Conservation (phyloP, 495 filamentous ascomycete species). For the Ramalina intermedia region DNA sequence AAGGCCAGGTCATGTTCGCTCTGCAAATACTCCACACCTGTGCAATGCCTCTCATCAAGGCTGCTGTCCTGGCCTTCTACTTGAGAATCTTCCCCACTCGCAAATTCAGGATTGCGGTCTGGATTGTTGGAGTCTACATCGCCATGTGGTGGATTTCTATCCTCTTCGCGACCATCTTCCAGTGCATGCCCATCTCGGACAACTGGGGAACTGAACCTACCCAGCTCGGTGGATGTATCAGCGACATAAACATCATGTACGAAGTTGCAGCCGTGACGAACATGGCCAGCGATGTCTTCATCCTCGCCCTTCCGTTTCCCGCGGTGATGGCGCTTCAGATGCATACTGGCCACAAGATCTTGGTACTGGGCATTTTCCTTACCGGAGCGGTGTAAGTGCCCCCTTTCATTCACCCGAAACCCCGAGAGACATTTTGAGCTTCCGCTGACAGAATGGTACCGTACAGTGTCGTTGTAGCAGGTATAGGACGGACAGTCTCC, state of each 20-base stretch:
- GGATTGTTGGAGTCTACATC: neutral
- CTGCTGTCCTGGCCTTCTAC: slow-evolving; percentile 19
- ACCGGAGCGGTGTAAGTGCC: slow-evolving; percentile 24
- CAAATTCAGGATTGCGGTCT: neutral
- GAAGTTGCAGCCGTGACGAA: slow-evolving; percentile 21
- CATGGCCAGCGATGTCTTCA: slow-evolving; percentile 28
- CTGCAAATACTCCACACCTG: slow-evolving; percentile 20
- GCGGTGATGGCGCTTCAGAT: slow-evolving; percentile 23
- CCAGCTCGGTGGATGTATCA: slow-evolving; percentile 16
- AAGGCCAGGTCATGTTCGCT: slow-evolving; percentile 6
- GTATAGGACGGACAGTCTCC: slow-evolving; percentile 25
- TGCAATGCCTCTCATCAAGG: slow-evolving; percentile 19
- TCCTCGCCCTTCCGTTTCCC: slow-evolving; percentile 29
- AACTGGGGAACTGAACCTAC: slow-evolving; percentile 22
- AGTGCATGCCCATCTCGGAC: slow-evolving; percentile 19
- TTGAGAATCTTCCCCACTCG: slow-evolving; percentile 3
- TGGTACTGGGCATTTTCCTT: slow-evolving; percentile 26
- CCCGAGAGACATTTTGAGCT: neutral
- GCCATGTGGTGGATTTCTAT: slow-evolving; percentile 2
- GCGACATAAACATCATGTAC: slow-evolving; percentile 18
- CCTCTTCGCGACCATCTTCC: slow-evolving; percentile 4
- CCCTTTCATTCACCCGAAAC: neutral
- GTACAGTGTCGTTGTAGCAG: slow-evolving; percentile 20
- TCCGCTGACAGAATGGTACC: no score
- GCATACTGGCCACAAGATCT: slow-evolving; percentile 23